These are phyloP conservation scores for Lactarius hengduanensis DNA, from an alignment of 768 basidiomycete species.

Conservation along the genomic window DNA sequence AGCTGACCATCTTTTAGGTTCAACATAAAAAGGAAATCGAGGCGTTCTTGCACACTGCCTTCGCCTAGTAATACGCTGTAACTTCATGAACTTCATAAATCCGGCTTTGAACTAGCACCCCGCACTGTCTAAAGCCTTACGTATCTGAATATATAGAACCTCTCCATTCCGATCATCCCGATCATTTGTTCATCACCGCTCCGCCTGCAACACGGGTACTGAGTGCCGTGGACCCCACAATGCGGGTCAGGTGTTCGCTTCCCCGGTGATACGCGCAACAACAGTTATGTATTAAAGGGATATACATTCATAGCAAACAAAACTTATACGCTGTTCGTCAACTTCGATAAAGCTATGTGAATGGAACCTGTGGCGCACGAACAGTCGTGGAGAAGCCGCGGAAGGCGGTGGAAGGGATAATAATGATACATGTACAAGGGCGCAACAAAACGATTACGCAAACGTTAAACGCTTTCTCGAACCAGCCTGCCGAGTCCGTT, in stretches of 20 bases:
- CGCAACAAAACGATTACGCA: conserved; percentile 16
- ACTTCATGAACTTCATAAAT: conserved; percentile 10
- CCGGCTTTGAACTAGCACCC: conserved; percentile 2
- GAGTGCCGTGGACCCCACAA: conserved; percentile 1
- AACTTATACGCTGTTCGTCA: background rate
- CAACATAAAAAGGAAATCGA: conserved; percentile 93
- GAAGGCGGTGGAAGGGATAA: background rate
- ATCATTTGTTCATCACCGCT: conserved; percentile 4
- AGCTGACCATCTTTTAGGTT: conserved; percentile 39
- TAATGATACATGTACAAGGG: conserved; percentile 10
- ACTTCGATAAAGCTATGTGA: background rate
- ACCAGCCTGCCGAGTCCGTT: conserved; percentile 8
- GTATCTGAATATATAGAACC: conserved; percentile 17
- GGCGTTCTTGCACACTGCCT: conserved; percentile 63
- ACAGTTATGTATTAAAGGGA: background rate
- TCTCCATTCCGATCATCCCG: conserved; percentile 2
- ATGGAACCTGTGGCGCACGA: background rate
- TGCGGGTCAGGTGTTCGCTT: conserved; percentile 1
- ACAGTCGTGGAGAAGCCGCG: background rate
- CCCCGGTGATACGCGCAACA: background rate
- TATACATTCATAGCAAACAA: background rate
- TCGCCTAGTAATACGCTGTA: conserved; percentile 35
- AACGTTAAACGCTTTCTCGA: conserved; percentile 23
- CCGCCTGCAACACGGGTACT: conserved; percentile 8
- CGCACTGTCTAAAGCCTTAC: background rate